Evolutionary conservation across 2,329 filamentous ascomycete genomes (phyloP), one percentile per base, ranked within the genome.

Genomic region (Cladobotryum protrusum): DNA sequence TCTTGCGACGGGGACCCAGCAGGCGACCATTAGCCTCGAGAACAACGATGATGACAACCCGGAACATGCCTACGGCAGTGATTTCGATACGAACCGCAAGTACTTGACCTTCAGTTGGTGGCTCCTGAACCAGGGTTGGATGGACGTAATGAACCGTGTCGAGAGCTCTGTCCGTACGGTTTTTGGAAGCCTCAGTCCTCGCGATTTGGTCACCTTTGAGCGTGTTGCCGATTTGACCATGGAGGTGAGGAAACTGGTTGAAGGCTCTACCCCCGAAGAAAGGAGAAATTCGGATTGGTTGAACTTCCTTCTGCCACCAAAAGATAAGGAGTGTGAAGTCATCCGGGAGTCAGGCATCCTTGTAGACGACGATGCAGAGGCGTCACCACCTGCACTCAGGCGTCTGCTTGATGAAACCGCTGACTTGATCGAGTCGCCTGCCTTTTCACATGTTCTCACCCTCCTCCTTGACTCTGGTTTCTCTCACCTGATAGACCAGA

Each of bases 81-180:
- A 99, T 67, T 96, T 96, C 59, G 91, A 96, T 67, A 95, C 90
- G 33, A 99, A 99, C 69, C 80, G 91, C 59, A 87, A 88, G 63
- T 99, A 97, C 64, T 76, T 99, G 44, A 95, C 91, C 37, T 95
- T 97, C 67, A 96, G 89, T 70, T 99, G 93, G 93, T 99, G 92
- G 91, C 73, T 99, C 43, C 76, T 99, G 43, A 92, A 99, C 69
- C 82, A 83, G 57, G 93, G 93, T 40, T 97, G 90, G 84, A 82
- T 83, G 57, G 82, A 90, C 51, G 73, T 97, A 50, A 86, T 90
- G 78, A 76, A 82, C 50, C 86, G 85, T 56, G 91, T 99, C 43
- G 84, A 90, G 63, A 73, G 75, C n/a, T 90, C 90, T 4, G 93
- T 99, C 19, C 85, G 86, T 59, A 86, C 95, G 47, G 87, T 92